Base-by-base conservation (phyloP, 169 alveolate genomes). In the Plasmodium gallinaceum region DNA sequence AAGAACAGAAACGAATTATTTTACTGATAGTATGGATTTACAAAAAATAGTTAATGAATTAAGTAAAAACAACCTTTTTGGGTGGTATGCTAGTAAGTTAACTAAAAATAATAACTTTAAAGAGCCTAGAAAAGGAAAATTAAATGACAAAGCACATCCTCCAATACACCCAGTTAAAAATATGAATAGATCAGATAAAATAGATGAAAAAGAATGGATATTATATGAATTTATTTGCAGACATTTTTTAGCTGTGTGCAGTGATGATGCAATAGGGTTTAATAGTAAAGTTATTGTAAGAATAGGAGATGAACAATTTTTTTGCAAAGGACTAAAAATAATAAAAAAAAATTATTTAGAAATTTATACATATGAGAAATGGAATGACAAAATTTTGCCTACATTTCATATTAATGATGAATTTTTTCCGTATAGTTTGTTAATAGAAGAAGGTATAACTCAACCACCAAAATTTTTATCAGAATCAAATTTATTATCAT, bases 161-260 rank as follows among this genome's bases (percentile, higher is more conserved):
- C 99, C 99, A 1, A 99, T 99, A 39, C 99, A 99, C 91, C 99
- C 99, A 0, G 99, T 98, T n/a, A 98, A 98, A 91, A 88, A 88
- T 72, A 94, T 97, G 60, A 52, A 91, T 74, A 90, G 94, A 88
- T 91, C 91, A 45, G 94, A 92, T 9, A 92, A 96, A 57, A 89
- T 94, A 39, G 80, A 94, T 64, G 91, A 92, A 54, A 72, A 92
- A 57, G 93, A 93, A 78, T 92, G 94, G 96, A 88, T 89, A 87
- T 93, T 95, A 57, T 96, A 96, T 92, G 96, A 94, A 88, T 90
- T 92, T 45, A 91, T 96, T 52, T 70, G 96, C 24, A 89, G 97
- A 24, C 94, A 95, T 52, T 96, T 96, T 85, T 94, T 96, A 75
- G 98, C 98, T 42, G 95, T 96, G 74, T 96, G 96, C 80, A 93